Conservation (phyloP, 192 early-diverging fungal species). For the Podila epigama region DNA sequence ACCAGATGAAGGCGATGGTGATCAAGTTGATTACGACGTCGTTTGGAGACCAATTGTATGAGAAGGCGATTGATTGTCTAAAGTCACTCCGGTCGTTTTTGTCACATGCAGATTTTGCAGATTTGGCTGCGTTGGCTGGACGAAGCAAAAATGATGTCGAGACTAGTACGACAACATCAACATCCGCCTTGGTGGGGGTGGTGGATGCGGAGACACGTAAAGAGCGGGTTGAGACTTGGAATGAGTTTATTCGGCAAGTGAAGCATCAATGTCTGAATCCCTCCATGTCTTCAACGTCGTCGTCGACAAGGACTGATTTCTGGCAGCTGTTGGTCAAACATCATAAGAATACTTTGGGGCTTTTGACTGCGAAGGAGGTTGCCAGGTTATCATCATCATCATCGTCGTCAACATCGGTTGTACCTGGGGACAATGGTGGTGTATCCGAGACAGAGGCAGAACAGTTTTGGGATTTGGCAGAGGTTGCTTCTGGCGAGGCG, state of each 20-base stretch:
- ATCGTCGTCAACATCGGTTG: no score
- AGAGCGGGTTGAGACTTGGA: conserved; percentile 53
- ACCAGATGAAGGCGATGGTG: conserved; percentile 64
- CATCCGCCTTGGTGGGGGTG: no score
- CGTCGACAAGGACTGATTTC: conserved; percentile 52
- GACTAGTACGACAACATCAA: no score
- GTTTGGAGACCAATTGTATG: conserved; percentile 62
- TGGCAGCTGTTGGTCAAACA: conserved; percentile 57
- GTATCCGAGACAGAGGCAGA: conserved; percentile 58
- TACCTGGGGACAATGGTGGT: conserved; percentile 32
- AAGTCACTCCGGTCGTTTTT: conserved; percentile 52
- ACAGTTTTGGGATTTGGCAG: conserved; percentile 44
- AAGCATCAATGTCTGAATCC: conserved; percentile 44
- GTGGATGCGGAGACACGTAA: no score
- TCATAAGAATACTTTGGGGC: conserved; percentile 37
- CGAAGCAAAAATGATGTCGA: conserved; percentile 1
- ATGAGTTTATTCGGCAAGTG: conserved; percentile 58
- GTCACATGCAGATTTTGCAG: conserved; percentile 4
- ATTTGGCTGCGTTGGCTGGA: not conserved
- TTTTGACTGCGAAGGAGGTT: conserved; percentile 59
- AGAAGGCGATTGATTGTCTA: conserved; percentile 65
- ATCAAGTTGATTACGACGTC: conserved; percentile 57
- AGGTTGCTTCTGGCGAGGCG: not conserved
- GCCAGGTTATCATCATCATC: no score
- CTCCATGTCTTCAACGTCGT: no score